These are phyloP conservation scores for Prunus kanzakura DNA, from an alignment of 306 rosid species.

Conservation along the genomic window DNA sequence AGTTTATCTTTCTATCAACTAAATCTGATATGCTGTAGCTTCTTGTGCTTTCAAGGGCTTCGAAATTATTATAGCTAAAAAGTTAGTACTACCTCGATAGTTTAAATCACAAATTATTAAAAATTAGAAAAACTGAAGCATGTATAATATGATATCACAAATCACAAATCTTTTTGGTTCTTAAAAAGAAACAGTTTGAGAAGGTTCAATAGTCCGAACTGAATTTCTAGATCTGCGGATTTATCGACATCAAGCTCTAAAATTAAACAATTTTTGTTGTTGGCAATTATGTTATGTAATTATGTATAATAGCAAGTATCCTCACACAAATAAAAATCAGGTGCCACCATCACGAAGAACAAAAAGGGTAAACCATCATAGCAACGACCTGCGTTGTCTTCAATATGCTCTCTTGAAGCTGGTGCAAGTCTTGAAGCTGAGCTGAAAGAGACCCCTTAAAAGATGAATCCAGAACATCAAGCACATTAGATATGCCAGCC, in stretches of 20 bases:
- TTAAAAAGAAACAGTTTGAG: too few relatives aligned
- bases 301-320: slow-evolving; percentile 3
- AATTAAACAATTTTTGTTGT: too few relatives aligned
- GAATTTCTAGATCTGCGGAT: too few relatives aligned
- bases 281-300: too few relatives aligned
- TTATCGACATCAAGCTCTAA: too few relatives aligned
- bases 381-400: slow-evolving; percentile 84
- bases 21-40: not conserved
- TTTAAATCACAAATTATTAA: not conserved
- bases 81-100: not conserved
- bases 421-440: slow-evolving; percentile 72
- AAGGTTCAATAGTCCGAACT: too few relatives aligned
- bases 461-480: slow-evolving; percentile 85
- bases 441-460: slow-evolving; percentile 83
- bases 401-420: slow-evolving; percentile 78
- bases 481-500: slow-evolving; percentile 82
- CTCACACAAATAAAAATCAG: slow-evolving; percentile 12
- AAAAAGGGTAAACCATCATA: slow-evolving; percentile 9
- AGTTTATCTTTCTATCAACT: not conserved
- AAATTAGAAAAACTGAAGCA: not conserved
- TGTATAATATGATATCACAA: not conserved
- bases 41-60: not conserved
- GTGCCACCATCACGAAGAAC: slow-evolving; percentile 10
- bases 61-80: not conserved
- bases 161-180: too few relatives aligned